These are phyloP conservation scores for Lagenidium sp. DNA, from an alignment of 352 stramenopile species.

Conservation along the genomic window DNA sequence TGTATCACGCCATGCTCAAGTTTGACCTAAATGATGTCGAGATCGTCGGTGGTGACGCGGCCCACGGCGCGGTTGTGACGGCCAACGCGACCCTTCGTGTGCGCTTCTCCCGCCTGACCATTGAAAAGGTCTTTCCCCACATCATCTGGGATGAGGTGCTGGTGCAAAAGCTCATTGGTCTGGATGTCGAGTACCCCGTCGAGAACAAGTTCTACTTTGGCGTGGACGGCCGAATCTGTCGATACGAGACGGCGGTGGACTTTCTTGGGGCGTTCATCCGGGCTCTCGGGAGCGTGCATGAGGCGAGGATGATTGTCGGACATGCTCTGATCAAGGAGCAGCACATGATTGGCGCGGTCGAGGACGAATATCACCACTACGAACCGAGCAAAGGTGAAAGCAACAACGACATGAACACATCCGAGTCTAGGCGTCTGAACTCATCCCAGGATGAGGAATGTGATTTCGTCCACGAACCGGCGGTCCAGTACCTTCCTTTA, in stretches of 20 bases:
- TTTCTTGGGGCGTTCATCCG: conserved; percentile 15
- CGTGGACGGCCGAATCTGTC: conserved; percentile 12
- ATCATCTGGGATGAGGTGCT: conserved; percentile 22
- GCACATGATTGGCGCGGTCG: conserved; percentile 3
- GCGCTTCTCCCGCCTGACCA: conserved; percentile 6
- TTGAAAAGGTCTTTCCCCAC: conserved; percentile 28
- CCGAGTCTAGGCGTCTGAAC: too few relatives aligned
- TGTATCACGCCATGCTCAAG: conserved; percentile 28
- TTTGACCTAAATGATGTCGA: conserved; percentile 36
- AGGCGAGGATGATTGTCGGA: conserved; percentile 10
- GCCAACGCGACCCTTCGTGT: conserved; percentile 8
- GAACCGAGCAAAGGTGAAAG: background rate
- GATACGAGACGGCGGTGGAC: conserved; percentile 15
- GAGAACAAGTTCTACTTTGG: conserved; percentile 20
- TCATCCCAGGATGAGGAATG: too few relatives aligned
- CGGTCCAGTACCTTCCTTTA: too few relatives aligned
- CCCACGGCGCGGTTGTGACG: background rate
- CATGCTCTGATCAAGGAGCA: conserved; percentile 11
- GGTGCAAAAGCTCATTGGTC: conserved; percentile 26
- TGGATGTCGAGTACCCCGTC: conserved; percentile 14
- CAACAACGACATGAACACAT: too few relatives aligned
- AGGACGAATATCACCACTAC: background rate
- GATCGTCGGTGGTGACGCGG: conserved; percentile 4
- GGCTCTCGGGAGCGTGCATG: conserved; percentile 6
- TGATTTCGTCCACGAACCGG: too few relatives aligned